These are phyloP conservation scores for Alloteropsis semialata DNA, from an alignment of 176 grass and related monocot genomes.

Conservation along the genomic window DNA sequence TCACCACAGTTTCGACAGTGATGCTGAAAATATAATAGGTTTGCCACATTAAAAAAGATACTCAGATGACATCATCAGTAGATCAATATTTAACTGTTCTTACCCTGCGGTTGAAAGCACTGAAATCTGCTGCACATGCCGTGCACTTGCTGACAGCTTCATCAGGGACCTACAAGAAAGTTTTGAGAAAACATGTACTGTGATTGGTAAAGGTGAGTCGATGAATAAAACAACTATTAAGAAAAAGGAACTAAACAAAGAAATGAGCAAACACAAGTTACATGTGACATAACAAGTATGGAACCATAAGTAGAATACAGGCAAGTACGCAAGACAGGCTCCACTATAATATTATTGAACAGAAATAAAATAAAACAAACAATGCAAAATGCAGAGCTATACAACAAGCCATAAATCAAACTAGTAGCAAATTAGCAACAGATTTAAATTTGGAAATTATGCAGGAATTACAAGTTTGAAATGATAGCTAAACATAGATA, in stretches of 20 bases:
- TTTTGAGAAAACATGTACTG: constrained; percentile 2
- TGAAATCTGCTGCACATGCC: constrained; percentile 74
- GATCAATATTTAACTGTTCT: constrained; percentile 19
- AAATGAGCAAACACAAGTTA: not conserved
- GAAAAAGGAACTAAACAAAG: not conserved
- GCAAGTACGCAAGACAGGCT: not conserved
- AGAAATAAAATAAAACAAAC: not conserved
- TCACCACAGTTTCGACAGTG: constrained; percentile 98
- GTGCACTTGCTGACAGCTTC: constrained; percentile 89
- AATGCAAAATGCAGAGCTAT: not conserved
- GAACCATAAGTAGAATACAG: not conserved
- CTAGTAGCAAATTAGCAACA: not conserved
- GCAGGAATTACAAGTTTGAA: not conserved
- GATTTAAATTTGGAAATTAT: not conserved
- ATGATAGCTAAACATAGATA: not conserved
- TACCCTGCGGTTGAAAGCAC: constrained; percentile 91
- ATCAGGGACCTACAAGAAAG: constrained; percentile 75
- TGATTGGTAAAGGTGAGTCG: not conserved
- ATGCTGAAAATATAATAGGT: constrained; percentile 69
- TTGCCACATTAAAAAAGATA: constrained; percentile 12
- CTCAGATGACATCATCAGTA: not conserved
- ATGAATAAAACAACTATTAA: not conserved
- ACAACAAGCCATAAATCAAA: not conserved
- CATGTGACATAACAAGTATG: not conserved
- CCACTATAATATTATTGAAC: not conserved